These are phyloP conservation scores for Saussurea involucrata DNA, from an alignment of 129 eudicot genomes.

Conservation along the genomic window DNA sequence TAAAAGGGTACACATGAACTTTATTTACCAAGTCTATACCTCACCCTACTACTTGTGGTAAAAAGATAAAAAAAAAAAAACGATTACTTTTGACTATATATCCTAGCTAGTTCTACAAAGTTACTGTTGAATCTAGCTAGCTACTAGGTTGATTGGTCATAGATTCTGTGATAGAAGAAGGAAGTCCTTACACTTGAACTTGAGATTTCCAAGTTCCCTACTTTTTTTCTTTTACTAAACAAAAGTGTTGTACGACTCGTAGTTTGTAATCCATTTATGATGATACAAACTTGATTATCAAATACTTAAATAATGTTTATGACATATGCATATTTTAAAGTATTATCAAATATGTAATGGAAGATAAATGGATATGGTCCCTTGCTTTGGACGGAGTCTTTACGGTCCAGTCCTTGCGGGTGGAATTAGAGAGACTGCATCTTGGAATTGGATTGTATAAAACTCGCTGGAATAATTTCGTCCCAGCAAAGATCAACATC, in stretches of 20 bases:
- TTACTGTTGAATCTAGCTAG: constrained; percentile 9
- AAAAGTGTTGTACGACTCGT: background rate
- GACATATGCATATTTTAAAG: background rate
- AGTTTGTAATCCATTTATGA: background rate
- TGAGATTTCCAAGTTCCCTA: background rate
- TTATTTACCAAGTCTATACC: background rate
- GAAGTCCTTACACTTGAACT: background rate
- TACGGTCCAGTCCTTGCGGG: too few species aligned
- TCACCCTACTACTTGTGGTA: constrained; percentile 11
- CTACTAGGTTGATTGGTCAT: constrained; percentile 26
- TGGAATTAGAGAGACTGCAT: too few species aligned
- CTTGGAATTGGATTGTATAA: too few species aligned
- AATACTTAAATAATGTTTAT: background rate
- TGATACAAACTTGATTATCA: background rate
- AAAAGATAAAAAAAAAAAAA: background rate
- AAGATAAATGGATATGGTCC: too few species aligned
- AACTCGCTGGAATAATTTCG: too few species aligned
- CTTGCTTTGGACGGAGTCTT: too few species aligned
- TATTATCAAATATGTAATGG: too few species aligned
- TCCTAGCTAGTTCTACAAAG: constrained; percentile 4
- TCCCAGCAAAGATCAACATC: too few species aligned
- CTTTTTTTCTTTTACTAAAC: background rate
- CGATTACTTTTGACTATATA: constrained; percentile 13
- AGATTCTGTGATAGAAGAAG: background rate
- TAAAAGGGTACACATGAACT: background rate